These are phyloP conservation scores for Climacium dendroides DNA, from an alignment of 225 moss, liverwort and hornwort genomes.

Conservation along the genomic window DNA sequence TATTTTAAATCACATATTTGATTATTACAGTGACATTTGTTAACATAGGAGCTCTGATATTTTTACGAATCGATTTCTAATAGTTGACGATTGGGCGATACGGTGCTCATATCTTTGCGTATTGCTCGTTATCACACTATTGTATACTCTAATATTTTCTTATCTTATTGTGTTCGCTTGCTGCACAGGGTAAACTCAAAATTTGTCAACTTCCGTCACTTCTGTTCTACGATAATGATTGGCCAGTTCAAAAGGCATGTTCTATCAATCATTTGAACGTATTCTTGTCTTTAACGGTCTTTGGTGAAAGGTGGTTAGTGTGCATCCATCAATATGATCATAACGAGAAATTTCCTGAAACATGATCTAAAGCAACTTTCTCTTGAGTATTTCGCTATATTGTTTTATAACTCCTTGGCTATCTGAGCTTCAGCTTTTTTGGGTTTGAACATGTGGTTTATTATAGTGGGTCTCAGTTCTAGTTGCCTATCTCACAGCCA, in stretches of 20 bases:
- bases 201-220: conserved; percentile 86
- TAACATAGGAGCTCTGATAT: background rate
- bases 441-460: background rate
- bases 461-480: background rate
- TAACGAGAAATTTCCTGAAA: background rate
- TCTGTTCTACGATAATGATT: conserved; percentile 93
- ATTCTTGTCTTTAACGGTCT: background rate
- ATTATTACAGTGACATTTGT: background rate
- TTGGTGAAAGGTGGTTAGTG: background rate
- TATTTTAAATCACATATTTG: background rate
- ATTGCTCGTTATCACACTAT: background rate
- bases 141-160: background rate
- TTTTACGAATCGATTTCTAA: background rate
- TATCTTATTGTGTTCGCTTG: background rate
- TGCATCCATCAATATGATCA: background rate
- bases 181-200: conserved; percentile 60
- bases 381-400: background rate
- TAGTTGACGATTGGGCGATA: background rate
- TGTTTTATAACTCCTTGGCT: background rate
- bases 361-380: background rate
- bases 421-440: background rate
- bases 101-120: background rate
- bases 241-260: conserved; percentile 87
- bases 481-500: background rate
- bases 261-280: background rate